These are phyloP conservation scores for Phytopythium oedochilum DNA, from an alignment of 352 stramenopile genomes.

Conservation along the genomic window DNA sequence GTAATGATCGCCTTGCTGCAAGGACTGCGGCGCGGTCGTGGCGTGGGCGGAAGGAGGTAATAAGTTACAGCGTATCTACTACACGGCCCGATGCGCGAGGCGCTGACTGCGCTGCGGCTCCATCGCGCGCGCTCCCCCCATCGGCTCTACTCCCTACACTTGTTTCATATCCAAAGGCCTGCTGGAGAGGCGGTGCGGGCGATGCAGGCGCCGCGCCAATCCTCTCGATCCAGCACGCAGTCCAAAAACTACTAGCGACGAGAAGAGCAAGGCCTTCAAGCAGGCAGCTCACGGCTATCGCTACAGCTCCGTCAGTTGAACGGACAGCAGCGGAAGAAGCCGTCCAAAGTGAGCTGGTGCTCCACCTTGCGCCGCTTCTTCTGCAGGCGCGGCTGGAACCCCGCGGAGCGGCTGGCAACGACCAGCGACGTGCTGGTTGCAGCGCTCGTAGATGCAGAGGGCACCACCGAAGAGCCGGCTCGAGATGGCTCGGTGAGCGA, in stretches of 20 bases:
- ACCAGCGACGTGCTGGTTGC: neutral
- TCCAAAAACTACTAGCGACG: conserved; percentile 5
- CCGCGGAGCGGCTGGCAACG: conserved; percentile 4
- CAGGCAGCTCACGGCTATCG: neutral
- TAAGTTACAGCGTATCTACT: conserved; percentile 7
- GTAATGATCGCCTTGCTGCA: no score
- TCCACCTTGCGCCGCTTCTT: conserved; percentile 43
- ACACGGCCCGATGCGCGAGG: neutral
- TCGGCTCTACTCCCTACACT: neutral
- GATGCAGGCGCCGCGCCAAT: neutral
- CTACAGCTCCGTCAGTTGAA: conserved; percentile 2
- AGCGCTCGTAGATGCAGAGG: neutral
- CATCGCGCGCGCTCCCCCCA: no score
- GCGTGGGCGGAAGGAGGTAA: neutral
- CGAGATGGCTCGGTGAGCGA: neutral
- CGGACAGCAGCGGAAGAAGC: conserved; percentile 30
- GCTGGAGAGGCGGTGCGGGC: neutral
- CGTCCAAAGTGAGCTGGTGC: conserved; percentile 44
- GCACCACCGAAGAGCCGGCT: neutral
- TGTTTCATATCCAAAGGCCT: neutral
- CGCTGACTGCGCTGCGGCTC: no score
- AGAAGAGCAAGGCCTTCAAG: conserved; percentile 16
- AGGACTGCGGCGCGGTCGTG: no score
- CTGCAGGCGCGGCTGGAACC: conserved; percentile 28
- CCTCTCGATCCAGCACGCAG: neutral